Evolutionary conservation across 2,329 filamentous ascomycete genomes (phyloP), one percentile per base, ranked within the genome.

Genomic region (Graphium sp.): DNA sequence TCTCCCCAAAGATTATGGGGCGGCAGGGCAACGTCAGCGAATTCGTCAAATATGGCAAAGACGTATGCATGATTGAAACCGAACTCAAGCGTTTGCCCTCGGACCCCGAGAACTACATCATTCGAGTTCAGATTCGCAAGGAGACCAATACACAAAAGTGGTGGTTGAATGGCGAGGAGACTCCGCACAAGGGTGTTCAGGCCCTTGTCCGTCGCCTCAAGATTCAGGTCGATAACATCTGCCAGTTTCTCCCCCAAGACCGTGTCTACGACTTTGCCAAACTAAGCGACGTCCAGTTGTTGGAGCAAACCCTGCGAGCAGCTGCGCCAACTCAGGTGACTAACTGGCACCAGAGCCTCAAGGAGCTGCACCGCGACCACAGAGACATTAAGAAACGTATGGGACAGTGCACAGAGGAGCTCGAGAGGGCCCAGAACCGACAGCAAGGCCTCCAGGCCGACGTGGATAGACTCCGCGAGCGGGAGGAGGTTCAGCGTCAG

Each of bases 221-320:
- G 27, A 95, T 98, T 29, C 89, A 98, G 50, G 82, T 95, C 37
- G 89, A 98, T 56, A 98, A 98, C 41, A 62, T 98, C 3, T 98
- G 89, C 48, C 89, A 98, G 47, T 98, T 98, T 42, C 57, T 98
- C 24, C 89, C 89, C 0, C 89, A 98, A 49, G 89, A 98, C 47
- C 79, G 85, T 39, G 89, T 98, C 2, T 82, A 84, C 15, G 85
- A 94, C 45, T 98, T 98, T 46, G 83, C 89, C 5, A 77, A 69
- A 5, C 68, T 92, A 39, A 79, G 72, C 7, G 78, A 87, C 0
- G 60, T 92, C 9, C 78, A 91, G 24, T 65, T 94, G 13, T 62
- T 98, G 1, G 65, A 74, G 34, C 81, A 89, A 41, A 98, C 89
- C 0, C 74, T 93, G 36, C 73, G 84, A 43, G 89, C 89, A 19